These are phyloP conservation scores for Mycosphaerella arachidis DNA, from an alignment of 2,329 filamentous ascomycete genomes.

Conservation along the genomic window DNA sequence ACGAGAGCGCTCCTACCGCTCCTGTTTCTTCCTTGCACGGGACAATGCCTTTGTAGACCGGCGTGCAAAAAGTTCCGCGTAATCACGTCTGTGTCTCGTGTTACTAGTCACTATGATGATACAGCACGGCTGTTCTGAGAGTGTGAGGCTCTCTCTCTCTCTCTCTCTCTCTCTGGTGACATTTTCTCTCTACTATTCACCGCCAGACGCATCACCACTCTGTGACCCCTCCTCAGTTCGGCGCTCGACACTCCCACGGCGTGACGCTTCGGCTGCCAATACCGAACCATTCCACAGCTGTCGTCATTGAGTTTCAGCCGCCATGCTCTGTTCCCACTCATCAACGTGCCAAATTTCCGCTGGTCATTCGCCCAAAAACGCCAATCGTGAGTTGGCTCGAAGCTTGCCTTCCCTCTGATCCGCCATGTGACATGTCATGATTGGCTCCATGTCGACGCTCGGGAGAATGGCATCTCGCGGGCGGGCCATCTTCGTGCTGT, in stretches of 20 bases:
- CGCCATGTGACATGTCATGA: not conserved
- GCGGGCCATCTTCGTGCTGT: not conserved
- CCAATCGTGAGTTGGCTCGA: not conserved
- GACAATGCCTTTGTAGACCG: not conserved
- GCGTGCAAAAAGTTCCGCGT: not conserved
- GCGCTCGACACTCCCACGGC: not conserved
- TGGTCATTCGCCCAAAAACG: not conserved
- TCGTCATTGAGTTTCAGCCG: conserved; percentile 8
- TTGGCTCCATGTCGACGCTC: conserved; percentile 4
- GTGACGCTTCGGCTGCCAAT: not conserved
- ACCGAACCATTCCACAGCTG: not conserved
- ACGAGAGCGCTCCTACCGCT: not conserved
- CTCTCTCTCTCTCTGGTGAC: not conserved
- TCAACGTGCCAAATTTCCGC: conserved; percentile 6
- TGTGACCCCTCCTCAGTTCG: not conserved
- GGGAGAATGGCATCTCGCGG: not conserved
- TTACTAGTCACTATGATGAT: not conserved
- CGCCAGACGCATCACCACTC: not conserved
- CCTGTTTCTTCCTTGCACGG: not conserved
- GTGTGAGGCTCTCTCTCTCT: not conserved
- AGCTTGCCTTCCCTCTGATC: not conserved
- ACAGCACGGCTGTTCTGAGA: not conserved
- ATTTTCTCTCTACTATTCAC: not conserved
- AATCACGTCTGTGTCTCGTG: not conserved
- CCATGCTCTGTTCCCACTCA: not conserved